phyloP scores from a whole-genome alignment of 2,329 filamentous ascomycete species.

The Neocatenulostroma microsporum region DNA sequence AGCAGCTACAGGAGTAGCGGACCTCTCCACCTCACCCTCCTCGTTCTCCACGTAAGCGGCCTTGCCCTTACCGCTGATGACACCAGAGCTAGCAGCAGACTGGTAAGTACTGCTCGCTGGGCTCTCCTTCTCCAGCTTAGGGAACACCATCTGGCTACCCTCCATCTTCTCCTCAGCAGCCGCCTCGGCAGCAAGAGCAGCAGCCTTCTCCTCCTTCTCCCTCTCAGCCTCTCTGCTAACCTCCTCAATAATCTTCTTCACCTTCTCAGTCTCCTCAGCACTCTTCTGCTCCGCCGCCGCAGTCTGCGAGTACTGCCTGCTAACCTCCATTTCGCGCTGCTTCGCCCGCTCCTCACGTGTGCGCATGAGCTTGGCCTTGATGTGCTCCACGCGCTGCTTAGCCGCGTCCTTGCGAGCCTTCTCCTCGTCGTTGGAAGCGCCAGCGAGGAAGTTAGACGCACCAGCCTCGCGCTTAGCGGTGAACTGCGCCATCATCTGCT shows the following conservation, averaged over 20 bases:
- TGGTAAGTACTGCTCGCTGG: conserved; percentile 72
- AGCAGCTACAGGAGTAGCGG: conserved; percentile 18
- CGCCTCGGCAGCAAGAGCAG: conserved; percentile 23
- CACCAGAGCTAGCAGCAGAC: conserved; percentile 33
- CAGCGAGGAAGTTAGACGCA: neutral
- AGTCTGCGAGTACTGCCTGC: too few species aligned
- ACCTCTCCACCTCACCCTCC: conserved; percentile 47
- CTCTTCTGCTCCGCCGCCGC: conserved; percentile 19
- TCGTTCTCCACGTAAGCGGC: conserved; percentile 50
- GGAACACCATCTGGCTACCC: conserved; percentile 83
- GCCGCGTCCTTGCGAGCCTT: conserved; percentile 24
- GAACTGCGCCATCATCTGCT: conserved; percentile 25
- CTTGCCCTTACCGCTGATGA: conserved; percentile 46
- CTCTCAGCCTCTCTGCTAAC: conserved; percentile 10
- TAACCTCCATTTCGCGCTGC: conserved; percentile 1
- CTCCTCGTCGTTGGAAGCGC: conserved; percentile 8
- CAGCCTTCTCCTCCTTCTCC: conserved; percentile 26
- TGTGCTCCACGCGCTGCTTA: conserved; percentile 24
- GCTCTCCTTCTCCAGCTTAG: conserved; percentile 90
- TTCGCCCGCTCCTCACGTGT: conserved; percentile 22
- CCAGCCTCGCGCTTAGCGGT: conserved; percentile 15
- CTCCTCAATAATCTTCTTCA: conserved; percentile 24
- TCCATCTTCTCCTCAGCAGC: conserved; percentile 17
- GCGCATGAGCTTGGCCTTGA: conserved; percentile 27
- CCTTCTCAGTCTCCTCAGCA: conserved; percentile 20